A percentile compares a stretch with the other conserved stretches of the same genome.
phyloP scores from a whole-genome alignment of 768 basidiomycete genomes.

The Amylocystis lapponica region DNA sequence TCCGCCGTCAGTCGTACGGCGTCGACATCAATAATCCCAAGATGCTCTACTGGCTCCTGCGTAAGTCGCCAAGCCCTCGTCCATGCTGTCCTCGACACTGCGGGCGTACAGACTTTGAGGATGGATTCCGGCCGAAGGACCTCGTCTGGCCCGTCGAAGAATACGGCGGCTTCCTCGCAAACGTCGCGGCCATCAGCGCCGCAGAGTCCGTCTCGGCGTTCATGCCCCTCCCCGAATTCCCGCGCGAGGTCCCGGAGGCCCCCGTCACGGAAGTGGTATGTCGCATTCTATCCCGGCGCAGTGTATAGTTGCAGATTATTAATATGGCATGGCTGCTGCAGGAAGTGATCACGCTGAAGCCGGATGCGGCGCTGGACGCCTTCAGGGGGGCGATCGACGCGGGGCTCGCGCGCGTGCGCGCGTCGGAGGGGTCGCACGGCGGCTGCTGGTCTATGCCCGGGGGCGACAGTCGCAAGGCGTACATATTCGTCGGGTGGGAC shows the following conservation, averaged over 20 bases:
- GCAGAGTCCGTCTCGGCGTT: not conserved
- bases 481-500: constrained; percentile 1
- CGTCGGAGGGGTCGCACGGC: not conserved
- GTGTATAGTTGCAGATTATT: too few relatives aligned
- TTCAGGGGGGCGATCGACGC: not conserved
- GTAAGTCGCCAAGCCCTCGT: not conserved
- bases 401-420: not conserved
- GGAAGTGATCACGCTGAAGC: not conserved
- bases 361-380: not conserved
- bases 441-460: not conserved
- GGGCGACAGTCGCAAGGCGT: not conserved
- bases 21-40: not conserved
- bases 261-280: not conserved
- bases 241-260: not conserved
- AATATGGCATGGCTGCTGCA: too few relatives aligned
- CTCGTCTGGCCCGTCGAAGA: not conserved
- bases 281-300: too few relatives aligned
- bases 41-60: not conserved
- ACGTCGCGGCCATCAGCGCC: not conserved
- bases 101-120: not conserved
- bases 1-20: not conserved
- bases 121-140: not conserved
- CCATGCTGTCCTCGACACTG: too few relatives aligned
- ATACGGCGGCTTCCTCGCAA: not conserved
- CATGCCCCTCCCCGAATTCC: not conserved